These are phyloP conservation scores for Crepidotus variabilis DNA, from an alignment of 768 basidiomycete genomes.

Conservation along the genomic window DNA sequence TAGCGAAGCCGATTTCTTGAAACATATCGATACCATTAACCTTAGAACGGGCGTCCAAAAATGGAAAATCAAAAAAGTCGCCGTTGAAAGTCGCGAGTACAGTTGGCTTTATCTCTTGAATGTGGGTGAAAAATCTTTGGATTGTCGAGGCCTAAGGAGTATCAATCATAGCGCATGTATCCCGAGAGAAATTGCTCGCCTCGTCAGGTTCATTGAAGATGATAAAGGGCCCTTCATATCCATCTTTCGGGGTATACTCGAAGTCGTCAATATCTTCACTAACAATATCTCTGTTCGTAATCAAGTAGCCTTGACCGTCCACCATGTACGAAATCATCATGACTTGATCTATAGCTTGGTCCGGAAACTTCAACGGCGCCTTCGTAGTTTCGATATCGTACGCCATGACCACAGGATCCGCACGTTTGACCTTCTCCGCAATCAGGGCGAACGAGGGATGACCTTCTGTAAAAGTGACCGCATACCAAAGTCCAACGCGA, in stretches of 20 bases:
- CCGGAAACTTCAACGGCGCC: conserved; percentile 99
- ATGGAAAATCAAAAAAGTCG: conserved; percentile 99
- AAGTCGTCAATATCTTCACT: conserved; percentile 98
- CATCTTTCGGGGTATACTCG: conserved; percentile 97
- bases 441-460: conserved; percentile 71
- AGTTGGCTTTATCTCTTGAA: conserved; percentile 90
- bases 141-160: conserved; percentile 70
- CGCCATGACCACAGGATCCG: conserved; percentile 98
- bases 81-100: conserved; percentile 99
- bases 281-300: conserved; percentile 96
- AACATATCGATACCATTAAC: conserved; percentile 96
- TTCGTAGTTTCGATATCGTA: conserved; percentile 99
- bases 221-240: conserved; percentile 94
- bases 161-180: neutral
- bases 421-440: conserved; percentile 89
- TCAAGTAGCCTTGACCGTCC: conserved; percentile 95
- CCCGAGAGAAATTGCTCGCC: conserved; percentile 35
- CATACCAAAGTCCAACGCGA: conserved; percentile 98
- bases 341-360: conserved; percentile 92
- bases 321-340: conserved; percentile 99
- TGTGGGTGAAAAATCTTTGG: conserved; percentile 87
- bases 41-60: conserved; percentile 81
- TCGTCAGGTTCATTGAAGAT: conserved; percentile 95
- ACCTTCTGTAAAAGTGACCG: conserved; percentile 78
- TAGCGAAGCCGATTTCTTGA: conserved; percentile 87